Conservation (phyloP, 768 basidiomycete species). For the Mrakia hoshinonis region DNA sequence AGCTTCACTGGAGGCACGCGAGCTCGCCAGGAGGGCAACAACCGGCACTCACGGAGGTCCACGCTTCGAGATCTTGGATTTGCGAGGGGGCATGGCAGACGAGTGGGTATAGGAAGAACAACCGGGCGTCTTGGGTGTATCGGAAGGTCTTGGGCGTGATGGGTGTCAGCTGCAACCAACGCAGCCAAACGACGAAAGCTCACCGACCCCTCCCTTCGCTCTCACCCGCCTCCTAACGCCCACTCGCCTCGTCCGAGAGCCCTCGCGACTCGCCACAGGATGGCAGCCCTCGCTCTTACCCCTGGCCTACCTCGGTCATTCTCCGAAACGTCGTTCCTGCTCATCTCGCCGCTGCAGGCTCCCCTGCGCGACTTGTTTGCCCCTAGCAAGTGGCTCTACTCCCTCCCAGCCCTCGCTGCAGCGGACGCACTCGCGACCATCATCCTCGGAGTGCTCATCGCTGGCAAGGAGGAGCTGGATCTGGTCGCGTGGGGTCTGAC, state of each 20-base stretch:
- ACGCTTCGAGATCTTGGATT: conserved; percentile 16
- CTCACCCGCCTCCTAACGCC: background rate
- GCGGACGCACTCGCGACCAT: background rate
- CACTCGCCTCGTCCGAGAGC: background rate
- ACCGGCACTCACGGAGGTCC: conserved; percentile 8
- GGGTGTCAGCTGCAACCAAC: background rate
- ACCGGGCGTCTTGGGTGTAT: background rate
- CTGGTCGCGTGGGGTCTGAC: background rate
- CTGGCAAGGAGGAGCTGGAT: background rate
- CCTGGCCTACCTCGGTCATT: background rate
- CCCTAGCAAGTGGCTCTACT: background rate
- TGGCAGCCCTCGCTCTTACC: background rate
- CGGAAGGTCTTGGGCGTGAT: background rate
- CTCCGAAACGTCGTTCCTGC: conserved; percentile 6
- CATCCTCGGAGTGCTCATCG: conserved; percentile 8
- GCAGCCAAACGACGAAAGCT: background rate
- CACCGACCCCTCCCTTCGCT: background rate
- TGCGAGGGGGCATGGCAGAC: background rate
- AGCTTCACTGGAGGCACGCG: background rate
- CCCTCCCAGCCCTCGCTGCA: background rate
- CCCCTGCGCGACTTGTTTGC: background rate
- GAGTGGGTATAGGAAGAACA: background rate
- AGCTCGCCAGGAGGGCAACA: background rate
- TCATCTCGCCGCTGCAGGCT: background rate
- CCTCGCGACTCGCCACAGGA: background rate